These are phyloP conservation scores for Zelonia costaricensis DNA, from an alignment of 208 protist genomes.

Conservation along the genomic window DNA sequence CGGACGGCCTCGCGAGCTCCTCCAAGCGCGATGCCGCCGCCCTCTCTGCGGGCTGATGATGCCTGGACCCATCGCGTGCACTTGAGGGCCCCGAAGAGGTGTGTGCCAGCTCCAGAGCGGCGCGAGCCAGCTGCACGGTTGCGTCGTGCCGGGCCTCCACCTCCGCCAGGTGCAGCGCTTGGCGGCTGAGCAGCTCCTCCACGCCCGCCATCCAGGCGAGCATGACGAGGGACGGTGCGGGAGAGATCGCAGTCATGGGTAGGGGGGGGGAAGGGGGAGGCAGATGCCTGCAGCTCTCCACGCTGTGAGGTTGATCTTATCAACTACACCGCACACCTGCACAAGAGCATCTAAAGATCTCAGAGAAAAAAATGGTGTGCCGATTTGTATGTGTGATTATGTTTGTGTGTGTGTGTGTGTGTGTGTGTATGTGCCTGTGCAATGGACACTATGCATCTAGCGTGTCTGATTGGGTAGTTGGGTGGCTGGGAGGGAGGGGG, in stretches of 20 bases:
- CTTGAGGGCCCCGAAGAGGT: too few species aligned
- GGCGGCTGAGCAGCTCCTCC: slow-evolving; percentile 9
- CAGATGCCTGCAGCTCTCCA: not conserved
- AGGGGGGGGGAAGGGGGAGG: not conserved
- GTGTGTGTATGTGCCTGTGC: not conserved
- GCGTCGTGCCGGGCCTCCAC: not conserved
- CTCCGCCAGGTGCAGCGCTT: not conserved
- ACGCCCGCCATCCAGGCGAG: slow-evolving; percentile 1
- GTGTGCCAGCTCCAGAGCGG: not conserved
- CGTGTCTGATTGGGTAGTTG: too few species aligned
- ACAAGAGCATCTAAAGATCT: too few species aligned
- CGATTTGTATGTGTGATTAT: not conserved
- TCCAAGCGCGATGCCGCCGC: too few species aligned
- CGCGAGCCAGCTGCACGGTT: not conserved
- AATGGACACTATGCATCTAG: too few species aligned
- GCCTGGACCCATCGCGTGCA: too few species aligned
- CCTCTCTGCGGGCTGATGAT: too few species aligned
- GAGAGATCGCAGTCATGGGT: not conserved
- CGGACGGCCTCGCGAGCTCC: too few species aligned
- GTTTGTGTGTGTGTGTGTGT: not conserved
- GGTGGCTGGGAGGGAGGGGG: too few species aligned
- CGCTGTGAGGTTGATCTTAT: too few species aligned
- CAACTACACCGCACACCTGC: too few species aligned
- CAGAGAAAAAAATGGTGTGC: too few species aligned
- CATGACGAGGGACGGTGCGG: not conserved